Evolutionary conservation across 768 basidiomycete species (phyloP).

Genomic region (Lepiota venenata): DNA sequence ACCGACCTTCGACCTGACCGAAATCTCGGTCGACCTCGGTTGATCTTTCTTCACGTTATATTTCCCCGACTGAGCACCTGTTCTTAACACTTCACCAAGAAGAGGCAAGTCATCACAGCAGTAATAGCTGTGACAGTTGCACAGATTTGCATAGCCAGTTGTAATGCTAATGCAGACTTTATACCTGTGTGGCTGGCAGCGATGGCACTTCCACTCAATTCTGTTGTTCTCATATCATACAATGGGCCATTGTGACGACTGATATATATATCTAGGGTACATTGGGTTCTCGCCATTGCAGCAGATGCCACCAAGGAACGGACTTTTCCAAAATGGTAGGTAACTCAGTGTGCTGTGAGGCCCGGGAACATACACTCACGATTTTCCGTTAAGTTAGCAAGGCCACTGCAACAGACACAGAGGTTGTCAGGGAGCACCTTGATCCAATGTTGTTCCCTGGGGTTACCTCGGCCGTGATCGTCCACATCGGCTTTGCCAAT

Average conservation of each 20-base stretch:
- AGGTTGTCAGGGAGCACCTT: conserved; percentile 28
- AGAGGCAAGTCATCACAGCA: conserved; percentile 26
- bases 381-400: conserved; percentile 20
- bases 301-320: conserved; percentile 21
- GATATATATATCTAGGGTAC: not conserved
- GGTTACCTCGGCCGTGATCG: conserved; percentile 30
- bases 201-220: conserved; percentile 32
- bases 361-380: not conserved
- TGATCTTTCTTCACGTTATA: too few relatives aligned
- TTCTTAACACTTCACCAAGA: too few relatives aligned
- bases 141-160: conserved; percentile 34
- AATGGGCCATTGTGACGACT: conserved; percentile 19
- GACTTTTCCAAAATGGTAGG: conserved; percentile 14
- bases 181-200: conserved; percentile 42
- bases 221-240: conserved; percentile 35
- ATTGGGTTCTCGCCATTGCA: not conserved
- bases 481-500: conserved; percentile 40
- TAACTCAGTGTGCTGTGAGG: not conserved
- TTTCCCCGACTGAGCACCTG: too few relatives aligned
- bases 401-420: conserved; percentile 35
- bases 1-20: too few relatives aligned
- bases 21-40: too few relatives aligned
- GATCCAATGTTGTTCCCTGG: conserved; percentile 43
- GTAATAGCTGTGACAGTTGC: conserved; percentile 32
- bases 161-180: conserved; percentile 38